Evolutionary conservation across 2,329 filamentous ascomycete genomes (phyloP).

Genomic region (Colletotrichum abscissum): DNA sequence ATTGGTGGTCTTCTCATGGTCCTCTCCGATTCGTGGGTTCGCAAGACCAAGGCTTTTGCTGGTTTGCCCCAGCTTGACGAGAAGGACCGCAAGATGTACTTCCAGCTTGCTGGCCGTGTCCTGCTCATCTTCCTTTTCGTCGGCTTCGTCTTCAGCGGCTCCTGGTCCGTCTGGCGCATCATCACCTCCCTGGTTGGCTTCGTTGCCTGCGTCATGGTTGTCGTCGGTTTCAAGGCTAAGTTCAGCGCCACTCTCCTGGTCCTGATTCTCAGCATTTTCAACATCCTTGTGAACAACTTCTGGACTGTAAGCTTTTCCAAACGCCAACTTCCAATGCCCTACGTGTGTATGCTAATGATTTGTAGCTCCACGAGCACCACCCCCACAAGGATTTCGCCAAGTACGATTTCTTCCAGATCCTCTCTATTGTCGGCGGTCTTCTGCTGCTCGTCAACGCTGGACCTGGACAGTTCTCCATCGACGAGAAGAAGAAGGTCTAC

Average conservation of each 20-base stretch:
- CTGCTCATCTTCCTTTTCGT: constrained; percentile 97
- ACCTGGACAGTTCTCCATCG: constrained; percentile 95
- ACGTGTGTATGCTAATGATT: neutral
- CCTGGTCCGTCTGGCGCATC: constrained; percentile 91
- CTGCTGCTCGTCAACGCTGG: constrained; percentile 98
- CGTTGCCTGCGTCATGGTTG: constrained; percentile 96
- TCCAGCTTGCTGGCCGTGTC: constrained; percentile 95
- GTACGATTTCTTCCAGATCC: constrained; percentile 99
- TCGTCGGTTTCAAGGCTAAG: constrained; percentile 99
- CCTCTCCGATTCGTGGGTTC: constrained; percentile 96
- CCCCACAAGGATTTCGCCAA: constrained; percentile 99
- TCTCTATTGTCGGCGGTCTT: constrained; percentile 97
- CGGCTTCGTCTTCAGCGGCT: constrained; percentile 94
- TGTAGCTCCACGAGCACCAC: constrained; percentile 93
- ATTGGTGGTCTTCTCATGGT: constrained; percentile 99
- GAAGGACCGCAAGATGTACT: constrained; percentile 99
- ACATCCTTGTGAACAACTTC: constrained; percentile 98
- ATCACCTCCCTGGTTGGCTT: constrained; percentile 86
- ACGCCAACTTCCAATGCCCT: neutral
- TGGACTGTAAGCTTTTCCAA: constrained; percentile 84
- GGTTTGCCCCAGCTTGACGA: constrained; percentile 94
- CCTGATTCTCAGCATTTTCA: constrained; percentile 95
- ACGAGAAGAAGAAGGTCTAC: constrained; percentile 99
- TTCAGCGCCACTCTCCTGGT: constrained; percentile 96
- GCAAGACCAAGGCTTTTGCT: constrained; percentile 96